Evolutionary conservation across 768 basidiomycete species (phyloP), one percentile per base, ranked within the genome.

Genomic region (Favolaschia claudopus): DNA sequence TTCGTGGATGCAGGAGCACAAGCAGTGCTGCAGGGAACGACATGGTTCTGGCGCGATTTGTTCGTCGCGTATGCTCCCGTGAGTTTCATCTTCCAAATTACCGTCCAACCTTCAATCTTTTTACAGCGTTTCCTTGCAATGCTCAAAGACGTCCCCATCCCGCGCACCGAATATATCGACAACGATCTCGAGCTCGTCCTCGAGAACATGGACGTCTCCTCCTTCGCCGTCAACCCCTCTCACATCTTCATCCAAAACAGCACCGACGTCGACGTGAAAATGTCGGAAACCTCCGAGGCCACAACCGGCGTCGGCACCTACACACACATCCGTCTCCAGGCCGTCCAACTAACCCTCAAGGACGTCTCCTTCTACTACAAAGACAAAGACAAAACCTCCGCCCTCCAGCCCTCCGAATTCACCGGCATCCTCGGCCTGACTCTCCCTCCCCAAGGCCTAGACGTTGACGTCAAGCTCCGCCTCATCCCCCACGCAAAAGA

Each of bases 31-130:
- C 86, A 89, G 49, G 81, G 85, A 50, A 80, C 82, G 6, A 83
- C 86, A 0, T 91, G 90, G 90, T 83, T 91, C 75, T 90, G 87
- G 87, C 83, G 89, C 70, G 93, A 95, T 60, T 56, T 93, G 4
- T 87, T 91, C 77, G 89, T 88, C 65, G 89, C 91, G 12, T 93
- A 93, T 67, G 69, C 89, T 1, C 92, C 91, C 32, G 55, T 49
- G 12, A 22, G 55, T 48, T 3, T 39, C 17, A 5, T 27, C 24
- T 29, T 42, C n/a, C n/a, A n/a, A n/a, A n/a, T n/a, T n/a, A n/a
- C n/a, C n/a, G n/a, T n/a, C n/a, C n/a, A n/a, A n/a, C 13, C 12
- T 33, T 22, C 24, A 22, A 0, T 34, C 46, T 20, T 9, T 33
- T 20, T 57, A 12, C 42, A 51, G 14, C 81, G 82, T 12, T 29